A percentile compares a stretch with the other conserved stretches of the same genome.
Conservation (phyloP, 768 basidiomycete genomes). For the Russula ochroleuca region DNA sequence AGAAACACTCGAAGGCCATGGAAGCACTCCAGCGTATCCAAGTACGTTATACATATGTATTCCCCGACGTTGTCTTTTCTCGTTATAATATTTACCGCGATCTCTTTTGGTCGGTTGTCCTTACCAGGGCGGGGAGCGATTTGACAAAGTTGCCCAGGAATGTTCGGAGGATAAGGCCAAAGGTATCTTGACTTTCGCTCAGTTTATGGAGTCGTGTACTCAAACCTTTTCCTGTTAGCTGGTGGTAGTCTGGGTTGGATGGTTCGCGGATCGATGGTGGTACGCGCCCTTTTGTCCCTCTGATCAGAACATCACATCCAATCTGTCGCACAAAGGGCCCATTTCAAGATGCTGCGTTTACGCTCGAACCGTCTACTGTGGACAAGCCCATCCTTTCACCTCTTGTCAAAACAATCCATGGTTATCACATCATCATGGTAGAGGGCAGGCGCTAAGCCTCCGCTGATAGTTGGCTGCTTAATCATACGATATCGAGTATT, state of each 20-base stretch:
- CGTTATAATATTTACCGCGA: neutral
- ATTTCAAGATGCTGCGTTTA: conserved; percentile 88
- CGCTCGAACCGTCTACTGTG: conserved; percentile 69
- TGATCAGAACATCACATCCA: neutral
- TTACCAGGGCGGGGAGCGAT: conserved; percentile 68
- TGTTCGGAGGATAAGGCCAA: conserved; percentile 92
- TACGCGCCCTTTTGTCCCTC: conserved; percentile 35
- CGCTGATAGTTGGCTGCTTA: neutral
- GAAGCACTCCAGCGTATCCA: conserved; percentile 79
- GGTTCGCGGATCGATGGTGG: conserved; percentile 79
- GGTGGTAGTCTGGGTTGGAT: conserved; percentile 88
- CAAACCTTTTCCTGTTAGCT: conserved; percentile 45
- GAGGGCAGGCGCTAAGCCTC: conserved; percentile 60
- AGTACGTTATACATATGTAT: conserved; percentile 39
- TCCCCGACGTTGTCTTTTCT: neutral
- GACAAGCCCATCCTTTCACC: conserved; percentile 71
- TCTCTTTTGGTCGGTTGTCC: neutral
- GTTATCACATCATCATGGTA: conserved; percentile 91
- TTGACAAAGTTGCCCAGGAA: conserved; percentile 86
- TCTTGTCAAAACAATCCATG: conserved; percentile 77
- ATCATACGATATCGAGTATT: conserved; percentile 1
- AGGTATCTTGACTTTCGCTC: conserved; percentile 41
- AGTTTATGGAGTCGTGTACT: neutral
- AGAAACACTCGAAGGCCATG: conserved; percentile 75
- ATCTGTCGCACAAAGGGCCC: conserved; percentile 41